phyloP scores from a whole-genome alignment of 2,329 filamentous ascomycete genomes.

The Coniochaeta prunicola region DNA sequence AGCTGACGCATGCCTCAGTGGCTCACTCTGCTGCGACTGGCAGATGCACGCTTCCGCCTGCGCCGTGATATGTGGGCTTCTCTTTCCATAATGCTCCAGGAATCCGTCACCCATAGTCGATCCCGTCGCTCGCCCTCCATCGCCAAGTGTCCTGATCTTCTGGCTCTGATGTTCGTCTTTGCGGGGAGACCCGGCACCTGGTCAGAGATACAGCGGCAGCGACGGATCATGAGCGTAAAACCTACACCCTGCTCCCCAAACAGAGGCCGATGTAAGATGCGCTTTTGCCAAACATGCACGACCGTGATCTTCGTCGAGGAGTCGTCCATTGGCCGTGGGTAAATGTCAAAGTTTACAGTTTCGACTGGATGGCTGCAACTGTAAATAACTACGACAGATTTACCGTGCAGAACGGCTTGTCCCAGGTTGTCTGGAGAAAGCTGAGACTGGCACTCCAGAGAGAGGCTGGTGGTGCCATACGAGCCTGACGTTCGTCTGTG shows the following conservation, averaged over 20 bases:
- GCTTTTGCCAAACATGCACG: conserved; percentile 21
- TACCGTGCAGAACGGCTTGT: conserved; percentile 19
- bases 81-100: neutral
- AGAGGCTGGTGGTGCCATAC: conserved; percentile 12
- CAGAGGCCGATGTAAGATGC: conserved; percentile 18
- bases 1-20: neutral
- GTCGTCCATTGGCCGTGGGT: conserved; percentile 17
- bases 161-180: conserved; percentile 12
- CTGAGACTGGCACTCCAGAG: conserved; percentile 10
- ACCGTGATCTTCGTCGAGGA: conserved; percentile 21
- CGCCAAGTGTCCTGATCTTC: neutral
- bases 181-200: conserved; percentile 14
- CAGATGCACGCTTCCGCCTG: neutral
- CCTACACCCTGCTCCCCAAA: conserved; percentile 12
- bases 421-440: conserved; percentile 13
- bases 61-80: neutral
- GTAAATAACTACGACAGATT: conserved; percentile 17
- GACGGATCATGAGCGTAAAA: neutral
- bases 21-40: neutral
- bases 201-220: neutral
- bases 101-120: neutral
- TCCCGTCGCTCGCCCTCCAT: neutral
- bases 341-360: conserved; percentile 12
- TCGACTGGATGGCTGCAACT: conserved; percentile 9
- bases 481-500: conserved; percentile 15